Base-by-base conservation (phyloP, 305 asterid species). In the Fraxinus ornus region DNA sequence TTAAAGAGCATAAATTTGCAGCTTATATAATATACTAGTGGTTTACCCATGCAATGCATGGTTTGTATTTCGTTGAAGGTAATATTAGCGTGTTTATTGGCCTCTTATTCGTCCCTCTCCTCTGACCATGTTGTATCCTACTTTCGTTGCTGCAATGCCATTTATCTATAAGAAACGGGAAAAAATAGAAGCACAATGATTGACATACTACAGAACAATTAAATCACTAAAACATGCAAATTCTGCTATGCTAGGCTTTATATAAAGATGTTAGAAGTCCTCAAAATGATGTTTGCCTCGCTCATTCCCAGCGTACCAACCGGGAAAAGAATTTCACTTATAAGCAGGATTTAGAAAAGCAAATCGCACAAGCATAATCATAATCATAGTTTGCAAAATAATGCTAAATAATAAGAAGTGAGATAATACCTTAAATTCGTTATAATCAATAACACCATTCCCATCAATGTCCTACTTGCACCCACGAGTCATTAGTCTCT, bases 391-490 rank as follows among this genome's bases (percentile, higher is more conserved):
- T 30, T 30, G 33, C 33, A 30, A 30, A 30, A 1, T 30, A 30
- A 30, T 32, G 35, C 4, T 32, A 32, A 32, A 32, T 32, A 32
- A 32, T 0, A 2, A 3, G 35, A 32, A 32, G 35, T 32, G 35
- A 32, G 4, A 32, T 32, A 32, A 32, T 32, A 94, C 99, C 98
- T 92, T 89, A 68, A 94, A 95, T 88, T 95, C 98, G 77, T 90
- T 88, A 52, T 88, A 92, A 91, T 93, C 95, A 21, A 93, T 88
- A 79, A 91, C 93, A 24, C 95, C 95, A 79, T 92, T 92, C 86
- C 93, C 97, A 83, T 95, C 97, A 3, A 90, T 88, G 78, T 94
- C 99, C n/a, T n/a, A 97, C 93, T 87, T 92, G 97, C 85, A 86
- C 91, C 99, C 98, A 95, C 86, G 94, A 86, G 81, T 93, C 98